Conservation (phyloP, 306 rosid genomes). For the Castanea sativa region DNA sequence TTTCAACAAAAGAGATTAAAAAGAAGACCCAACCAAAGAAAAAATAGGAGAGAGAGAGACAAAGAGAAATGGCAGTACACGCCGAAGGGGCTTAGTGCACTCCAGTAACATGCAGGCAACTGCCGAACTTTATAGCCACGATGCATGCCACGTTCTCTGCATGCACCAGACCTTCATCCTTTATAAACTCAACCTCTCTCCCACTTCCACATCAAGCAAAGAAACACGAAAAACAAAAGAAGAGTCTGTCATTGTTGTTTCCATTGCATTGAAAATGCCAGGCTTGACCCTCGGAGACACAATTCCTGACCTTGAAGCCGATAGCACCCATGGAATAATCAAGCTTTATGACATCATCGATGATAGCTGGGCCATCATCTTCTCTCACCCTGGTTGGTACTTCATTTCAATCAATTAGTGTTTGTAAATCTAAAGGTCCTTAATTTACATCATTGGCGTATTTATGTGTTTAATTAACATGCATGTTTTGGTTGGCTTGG, state of each 20-base stretch:
- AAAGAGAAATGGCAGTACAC: background rate
- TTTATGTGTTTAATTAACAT: background rate
- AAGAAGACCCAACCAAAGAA: background rate
- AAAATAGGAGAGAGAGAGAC: background rate
- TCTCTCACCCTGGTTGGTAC: conserved; percentile 74
- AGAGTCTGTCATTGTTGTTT: background rate
- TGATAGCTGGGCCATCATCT: conserved; percentile 61
- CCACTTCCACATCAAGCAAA: too few species aligned
- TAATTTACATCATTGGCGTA: background rate
- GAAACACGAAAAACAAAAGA: background rate
- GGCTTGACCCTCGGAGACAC: conserved; percentile 84
- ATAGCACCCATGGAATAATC: conserved; percentile 71
- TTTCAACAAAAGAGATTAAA: background rate
- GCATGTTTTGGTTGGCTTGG: background rate
- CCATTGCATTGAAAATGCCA: conserved; percentile 43
- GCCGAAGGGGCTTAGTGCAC: background rate
- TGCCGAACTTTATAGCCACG: conserved; percentile 11
- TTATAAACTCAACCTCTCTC: conserved; percentile 1
- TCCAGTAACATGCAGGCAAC: conserved; percentile 20
- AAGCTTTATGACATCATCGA: conserved; percentile 51
- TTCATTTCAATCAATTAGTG: too few species aligned
- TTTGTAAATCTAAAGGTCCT: background rate
- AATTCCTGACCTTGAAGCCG: conserved; percentile 64
- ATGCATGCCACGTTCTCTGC: conserved; percentile 70
- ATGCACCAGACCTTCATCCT: conserved; percentile 35